phyloP scores from a whole-genome alignment of 495 filamentous ascomycete genomes.

The Penicillium silybi region DNA sequence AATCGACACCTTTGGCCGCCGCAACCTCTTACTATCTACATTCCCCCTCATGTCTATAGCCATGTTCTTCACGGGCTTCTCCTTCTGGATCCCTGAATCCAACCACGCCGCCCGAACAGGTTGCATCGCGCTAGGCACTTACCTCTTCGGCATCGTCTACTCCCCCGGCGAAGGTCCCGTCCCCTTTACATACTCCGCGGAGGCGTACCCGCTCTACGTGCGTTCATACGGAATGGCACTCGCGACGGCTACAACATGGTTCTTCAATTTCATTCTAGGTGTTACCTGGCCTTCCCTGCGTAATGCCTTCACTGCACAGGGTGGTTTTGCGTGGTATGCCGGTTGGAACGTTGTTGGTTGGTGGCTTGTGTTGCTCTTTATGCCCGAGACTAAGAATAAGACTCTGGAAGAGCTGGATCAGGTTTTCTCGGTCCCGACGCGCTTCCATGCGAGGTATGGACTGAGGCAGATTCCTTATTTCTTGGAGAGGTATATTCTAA shows the following conservation, averaged over 20 bases:
- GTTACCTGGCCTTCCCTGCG: constrained; percentile 59
- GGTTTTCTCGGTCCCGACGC: constrained; percentile 50
- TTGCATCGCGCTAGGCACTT: constrained; percentile 66
- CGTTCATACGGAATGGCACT: constrained; percentile 65
- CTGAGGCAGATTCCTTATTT: constrained; percentile 46
- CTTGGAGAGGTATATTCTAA: constrained; percentile 43
- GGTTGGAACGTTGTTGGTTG: constrained; percentile 48
- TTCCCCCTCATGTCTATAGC: constrained; percentile 73
- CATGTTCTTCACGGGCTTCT: constrained; percentile 77
- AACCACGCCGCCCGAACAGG: constrained; percentile 44
- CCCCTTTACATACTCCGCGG: constrained; percentile 79
- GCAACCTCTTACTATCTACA: constrained; percentile 71
- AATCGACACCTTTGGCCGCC: constrained; percentile 79
- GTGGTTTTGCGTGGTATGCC: constrained; percentile 57
- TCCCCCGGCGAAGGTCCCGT: constrained; percentile 79
- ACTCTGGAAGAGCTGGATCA: constrained; percentile 46
- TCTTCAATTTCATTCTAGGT: constrained; percentile 39
- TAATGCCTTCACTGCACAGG: constrained; percentile 41
- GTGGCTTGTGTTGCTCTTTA: constrained; percentile 45
- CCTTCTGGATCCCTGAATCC: constrained; percentile 63
- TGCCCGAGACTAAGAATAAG: constrained; percentile 50
- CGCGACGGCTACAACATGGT: constrained; percentile 66
- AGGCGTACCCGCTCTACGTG: constrained; percentile 75
- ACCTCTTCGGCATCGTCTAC: constrained; percentile 72
- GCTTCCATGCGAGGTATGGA: constrained; percentile 43